These are phyloP conservation scores for Epichloe gansuensis DNA, from an alignment of 2,329 filamentous ascomycete species.

Conservation along the genomic window DNA sequence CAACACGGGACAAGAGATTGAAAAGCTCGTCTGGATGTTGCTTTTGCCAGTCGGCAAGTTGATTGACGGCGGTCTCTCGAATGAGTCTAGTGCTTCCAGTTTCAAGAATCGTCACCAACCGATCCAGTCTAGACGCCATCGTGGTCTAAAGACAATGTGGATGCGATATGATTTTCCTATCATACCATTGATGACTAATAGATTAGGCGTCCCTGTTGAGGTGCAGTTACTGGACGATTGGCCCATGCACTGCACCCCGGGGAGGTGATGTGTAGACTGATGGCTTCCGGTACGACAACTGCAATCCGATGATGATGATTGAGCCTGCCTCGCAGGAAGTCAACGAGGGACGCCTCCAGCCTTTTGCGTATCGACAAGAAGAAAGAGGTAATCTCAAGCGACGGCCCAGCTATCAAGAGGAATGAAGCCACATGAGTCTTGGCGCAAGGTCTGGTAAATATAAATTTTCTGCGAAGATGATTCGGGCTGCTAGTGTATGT, in stretches of 20 bases:
- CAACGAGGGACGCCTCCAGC: not conserved
- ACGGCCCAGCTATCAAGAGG: too few relatives aligned
- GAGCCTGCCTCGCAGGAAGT: not conserved
- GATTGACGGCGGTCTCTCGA: constrained; percentile 90
- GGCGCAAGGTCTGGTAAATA: not conserved
- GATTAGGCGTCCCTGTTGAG: constrained; percentile 5
- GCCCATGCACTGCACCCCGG: constrained; percentile 10
- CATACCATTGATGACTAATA: not conserved
- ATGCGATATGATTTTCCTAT: constrained; percentile 9
- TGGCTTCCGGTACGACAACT: not conserved
- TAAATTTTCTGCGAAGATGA: not conserved
- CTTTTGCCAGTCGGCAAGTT: constrained; percentile 95
- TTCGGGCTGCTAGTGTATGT: not conserved
- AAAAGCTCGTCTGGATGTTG: constrained; percentile 96
- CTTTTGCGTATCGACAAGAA: not conserved
- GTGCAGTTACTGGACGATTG: constrained; percentile 9
- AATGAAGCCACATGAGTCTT: not conserved
- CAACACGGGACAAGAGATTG: constrained; percentile 81
- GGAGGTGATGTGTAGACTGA: not conserved
- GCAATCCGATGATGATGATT: not conserved
- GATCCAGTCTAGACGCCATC: constrained; percentile 51
- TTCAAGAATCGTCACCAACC: constrained; percentile 83
- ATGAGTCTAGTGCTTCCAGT: constrained; percentile 94
- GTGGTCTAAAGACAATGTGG: constrained; percentile 10
- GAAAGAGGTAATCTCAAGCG: too few relatives aligned